Evolutionary conservation across 2,329 filamentous ascomycete species (phyloP).

Genomic region (Raffaelea albimanens): DNA sequence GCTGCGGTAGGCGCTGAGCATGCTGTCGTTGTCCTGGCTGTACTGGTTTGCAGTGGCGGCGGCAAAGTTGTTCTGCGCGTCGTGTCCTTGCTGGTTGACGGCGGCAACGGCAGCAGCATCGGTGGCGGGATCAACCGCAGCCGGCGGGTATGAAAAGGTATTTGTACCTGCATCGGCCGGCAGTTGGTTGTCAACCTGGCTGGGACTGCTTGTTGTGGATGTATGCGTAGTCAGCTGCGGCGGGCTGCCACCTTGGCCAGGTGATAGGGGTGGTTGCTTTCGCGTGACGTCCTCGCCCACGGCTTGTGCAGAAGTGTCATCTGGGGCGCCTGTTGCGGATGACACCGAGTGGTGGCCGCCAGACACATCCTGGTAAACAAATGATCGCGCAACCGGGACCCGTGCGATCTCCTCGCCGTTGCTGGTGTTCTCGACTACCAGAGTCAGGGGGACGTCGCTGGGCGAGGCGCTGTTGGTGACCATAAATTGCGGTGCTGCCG

Average conservation of each 20-base stretch:
- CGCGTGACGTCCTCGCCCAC: constrained; percentile 31
- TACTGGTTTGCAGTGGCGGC: constrained; percentile 20
- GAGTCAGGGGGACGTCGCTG: constrained; percentile 43
- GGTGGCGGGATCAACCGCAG: constrained; percentile 39
- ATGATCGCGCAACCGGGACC: constrained; percentile 32
- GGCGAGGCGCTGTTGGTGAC: constrained; percentile 38
- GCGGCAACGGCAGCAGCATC: constrained; percentile 34
- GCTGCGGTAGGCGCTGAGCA: constrained; percentile 47
- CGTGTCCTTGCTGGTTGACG: constrained; percentile 27
- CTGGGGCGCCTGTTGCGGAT: constrained; percentile 2
- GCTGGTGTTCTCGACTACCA: constrained; percentile 38
- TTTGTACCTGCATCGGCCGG: constrained; percentile 37
- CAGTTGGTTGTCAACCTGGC: constrained; percentile 17
- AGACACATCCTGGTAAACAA: constrained; percentile 29
- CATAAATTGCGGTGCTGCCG: constrained; percentile 56
- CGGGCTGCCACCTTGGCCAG: constrained; percentile 33
- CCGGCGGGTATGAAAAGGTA: constrained; percentile 46
- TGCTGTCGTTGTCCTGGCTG: constrained; percentile 32
- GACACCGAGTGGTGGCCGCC: constrained; percentile 18
- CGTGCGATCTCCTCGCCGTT: constrained; percentile 43
- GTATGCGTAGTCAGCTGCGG: constrained; percentile 23
- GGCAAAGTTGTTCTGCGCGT: constrained; percentile 22
- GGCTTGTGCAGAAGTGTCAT: constrained; percentile 16
- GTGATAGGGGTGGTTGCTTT: constrained; percentile 28
- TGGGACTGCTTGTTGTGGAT: constrained; percentile 21